Evolutionary conservation across 2,329 filamentous ascomycete species (phyloP).

Genomic region (Alternaria incomplexa): DNA sequence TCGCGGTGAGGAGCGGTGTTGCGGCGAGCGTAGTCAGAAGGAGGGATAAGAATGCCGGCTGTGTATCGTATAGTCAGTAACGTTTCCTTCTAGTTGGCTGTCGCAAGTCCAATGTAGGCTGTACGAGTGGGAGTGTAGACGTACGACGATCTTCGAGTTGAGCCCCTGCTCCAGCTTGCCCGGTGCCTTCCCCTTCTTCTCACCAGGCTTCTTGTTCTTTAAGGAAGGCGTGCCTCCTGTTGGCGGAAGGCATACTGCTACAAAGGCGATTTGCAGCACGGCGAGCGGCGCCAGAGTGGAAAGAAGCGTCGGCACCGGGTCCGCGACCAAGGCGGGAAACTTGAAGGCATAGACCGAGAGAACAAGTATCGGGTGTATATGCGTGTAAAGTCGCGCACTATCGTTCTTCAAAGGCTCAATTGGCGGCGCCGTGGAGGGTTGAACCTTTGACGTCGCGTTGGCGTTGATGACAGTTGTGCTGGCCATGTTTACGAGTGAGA

Average conservation of each 20-base stretch:
- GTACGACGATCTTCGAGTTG: conserved; percentile 50
- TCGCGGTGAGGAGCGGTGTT: conserved; percentile 63
- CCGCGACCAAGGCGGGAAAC: conserved; percentile 71
- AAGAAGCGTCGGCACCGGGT: conserved; percentile 70
- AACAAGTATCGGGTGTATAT: conserved; percentile 72
- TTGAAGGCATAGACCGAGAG: conserved; percentile 67
- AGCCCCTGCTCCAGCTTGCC: conserved; percentile 32
- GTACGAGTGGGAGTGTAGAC: conserved; percentile 17
- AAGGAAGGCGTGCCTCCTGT: conserved; percentile 48
- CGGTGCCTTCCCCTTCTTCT: conserved; percentile 42
- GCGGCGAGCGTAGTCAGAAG: conserved; percentile 62
- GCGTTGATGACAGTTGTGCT: conserved; percentile 33
- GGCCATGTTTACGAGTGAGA: conserved; percentile 25
- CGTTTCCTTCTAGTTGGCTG: background rate
- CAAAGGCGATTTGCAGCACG: conserved; percentile 67
- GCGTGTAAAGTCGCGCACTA: conserved; percentile 63
- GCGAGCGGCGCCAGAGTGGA: conserved; percentile 67
- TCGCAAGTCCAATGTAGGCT: background rate
- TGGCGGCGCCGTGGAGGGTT: conserved; percentile 41
- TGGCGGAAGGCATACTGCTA: conserved; percentile 64
- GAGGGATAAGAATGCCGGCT: conserved; percentile 76
- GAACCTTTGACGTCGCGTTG: conserved; percentile 27
- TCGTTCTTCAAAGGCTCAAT: conserved; percentile 56
- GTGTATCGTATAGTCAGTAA: background rate
- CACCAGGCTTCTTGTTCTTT: conserved; percentile 61